Percentiles rank a stretch among this genome's conserved stretches.
phyloP scores from a whole-genome alignment of 2,329 filamentous ascomycete species.

The Stromatinia cepivora region DNA sequence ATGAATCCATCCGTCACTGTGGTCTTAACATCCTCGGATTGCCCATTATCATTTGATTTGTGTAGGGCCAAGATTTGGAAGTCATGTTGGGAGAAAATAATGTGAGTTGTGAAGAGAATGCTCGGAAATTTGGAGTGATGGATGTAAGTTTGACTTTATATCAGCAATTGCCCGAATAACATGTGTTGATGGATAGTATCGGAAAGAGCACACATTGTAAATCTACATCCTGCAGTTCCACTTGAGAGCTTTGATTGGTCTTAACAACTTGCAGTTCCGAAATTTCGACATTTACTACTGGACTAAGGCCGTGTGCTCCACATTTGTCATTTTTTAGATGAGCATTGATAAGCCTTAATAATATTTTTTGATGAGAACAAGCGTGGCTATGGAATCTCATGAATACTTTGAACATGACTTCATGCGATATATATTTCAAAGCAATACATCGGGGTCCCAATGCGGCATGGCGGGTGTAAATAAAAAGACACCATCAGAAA shows the following conservation, averaged over 20 bases:
- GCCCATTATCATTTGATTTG: neutral
- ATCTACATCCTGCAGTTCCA: neutral
- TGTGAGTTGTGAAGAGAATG: neutral
- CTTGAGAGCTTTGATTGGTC: neutral
- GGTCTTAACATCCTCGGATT: neutral
- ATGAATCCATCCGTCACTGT: slow-evolving; percentile 16
- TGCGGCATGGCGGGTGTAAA: neutral
- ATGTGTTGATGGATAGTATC: neutral
- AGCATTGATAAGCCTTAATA: slow-evolving; percentile 6
- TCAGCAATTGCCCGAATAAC: neutral
- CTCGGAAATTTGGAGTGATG: neutral
- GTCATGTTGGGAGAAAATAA: neutral
- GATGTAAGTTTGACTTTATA: neutral
- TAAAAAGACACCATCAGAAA: neutral
- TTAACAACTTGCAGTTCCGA: neutral
- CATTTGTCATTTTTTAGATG: slow-evolving; percentile 12
- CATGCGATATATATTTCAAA: neutral
- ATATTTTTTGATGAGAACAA: neutral
- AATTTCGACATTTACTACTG: neutral
- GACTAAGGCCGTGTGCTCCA: neutral
- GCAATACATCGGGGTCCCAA: neutral
- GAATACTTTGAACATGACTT: neutral
- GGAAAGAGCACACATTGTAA: neutral
- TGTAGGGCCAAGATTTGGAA: slow-evolving; percentile 16
- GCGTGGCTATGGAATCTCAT: neutral